Base-by-base conservation (phyloP, 2,329 filamentous ascomycete genomes). In the Thielaviopsis ethacetica region DNA sequence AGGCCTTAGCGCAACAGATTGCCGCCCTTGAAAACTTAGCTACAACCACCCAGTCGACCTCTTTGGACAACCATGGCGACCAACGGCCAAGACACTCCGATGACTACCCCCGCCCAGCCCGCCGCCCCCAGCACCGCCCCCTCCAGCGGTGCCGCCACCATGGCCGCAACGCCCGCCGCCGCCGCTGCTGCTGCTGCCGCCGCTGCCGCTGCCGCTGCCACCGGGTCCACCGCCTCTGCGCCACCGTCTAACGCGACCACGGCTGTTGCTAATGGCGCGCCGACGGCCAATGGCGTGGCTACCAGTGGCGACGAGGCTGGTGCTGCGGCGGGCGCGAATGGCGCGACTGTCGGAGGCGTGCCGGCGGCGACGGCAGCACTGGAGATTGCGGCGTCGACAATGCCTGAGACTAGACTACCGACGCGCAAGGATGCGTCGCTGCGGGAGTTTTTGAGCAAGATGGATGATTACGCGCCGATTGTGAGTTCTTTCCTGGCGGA, bases 381-480 rank as follows among this genome's bases (percentile, higher is more conserved):
- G 70, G 75, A 30, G 67, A 69, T 21, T 70, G 70, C 54, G 69
- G 74, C 73, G 49, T 69, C 77, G 10, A 69, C 72, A 5, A 55
- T 61, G 24, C 71, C 77, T 5, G 84, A 87, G 61, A 71, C 83
- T 49, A 82, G 80, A 67, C 75, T 88, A 63, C 84, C 86, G 1
- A 84, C 85, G 57, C 88, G 90, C 69, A 97, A 97, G 73, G 93
- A 98, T 72, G 85, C 86, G 21, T 95, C 87, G 47, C 74, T 98
- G 64, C 86, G 91, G 68, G 91, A 97, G 71, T 96, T 98, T 68
- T 72, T 98, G 19, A 80, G 81, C 63, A 96, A 95, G 77, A 97
- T 98, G 85, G 93, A 98, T 69, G 93, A 98, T 67, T 97, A 93
- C 72, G 90, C 93, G 62, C 93, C 93, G 12, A 95, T 98, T 67